A percentile compares a stretch with the other conserved stretches of the same genome.
Conservation (phyloP, 345 rosid species). For the Melastoma malabathricum region DNA sequence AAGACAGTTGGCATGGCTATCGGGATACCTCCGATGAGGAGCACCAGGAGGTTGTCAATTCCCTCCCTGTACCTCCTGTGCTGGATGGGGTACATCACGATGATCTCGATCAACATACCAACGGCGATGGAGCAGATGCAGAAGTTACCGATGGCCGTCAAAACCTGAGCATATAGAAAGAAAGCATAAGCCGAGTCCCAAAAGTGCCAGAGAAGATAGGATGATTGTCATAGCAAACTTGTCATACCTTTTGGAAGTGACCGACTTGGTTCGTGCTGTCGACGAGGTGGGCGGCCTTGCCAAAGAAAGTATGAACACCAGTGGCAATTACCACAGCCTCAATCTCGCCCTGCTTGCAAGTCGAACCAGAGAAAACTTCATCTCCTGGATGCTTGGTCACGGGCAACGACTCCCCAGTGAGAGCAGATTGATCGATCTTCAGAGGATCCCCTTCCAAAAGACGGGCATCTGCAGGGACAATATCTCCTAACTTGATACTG, state of each 20-base stretch:
- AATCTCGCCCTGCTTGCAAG: slow-evolving; percentile 45
- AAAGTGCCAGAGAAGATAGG: neutral
- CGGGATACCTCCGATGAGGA: slow-evolving; percentile 44
- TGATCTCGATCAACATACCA: slow-evolving; percentile 27
- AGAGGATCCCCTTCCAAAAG: slow-evolving; percentile 38
- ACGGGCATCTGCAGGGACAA: slow-evolving; percentile 38
- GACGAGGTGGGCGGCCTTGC: slow-evolving; percentile 45
- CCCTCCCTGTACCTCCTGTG: slow-evolving; percentile 31
- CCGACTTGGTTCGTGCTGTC: slow-evolving; percentile 40
- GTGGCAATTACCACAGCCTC: slow-evolving; percentile 41
- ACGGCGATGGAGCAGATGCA: slow-evolving; percentile 39
- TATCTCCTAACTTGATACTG: slow-evolving; percentile 37
- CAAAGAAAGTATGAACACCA: slow-evolving; percentile 45
- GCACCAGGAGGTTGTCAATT: slow-evolving; percentile 37
- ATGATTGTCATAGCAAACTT: neutral
- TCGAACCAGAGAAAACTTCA: slow-evolving; percentile 37
- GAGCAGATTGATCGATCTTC: slow-evolving; percentile 38
- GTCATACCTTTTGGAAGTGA: slow-evolving; percentile 34
- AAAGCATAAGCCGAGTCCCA: neutral
- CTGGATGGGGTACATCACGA: slow-evolving; percentile 35
- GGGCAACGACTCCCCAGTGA: slow-evolving; percentile 39
- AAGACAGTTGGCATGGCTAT: slow-evolving; percentile 46
- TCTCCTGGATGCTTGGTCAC: slow-evolving; percentile 27
- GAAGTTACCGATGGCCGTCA: slow-evolving; percentile 41
- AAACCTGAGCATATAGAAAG: slow-evolving; percentile 7